Base-by-base conservation (phyloP, 2,329 filamentous ascomycete species). In the Balansia obtecta region DNA sequence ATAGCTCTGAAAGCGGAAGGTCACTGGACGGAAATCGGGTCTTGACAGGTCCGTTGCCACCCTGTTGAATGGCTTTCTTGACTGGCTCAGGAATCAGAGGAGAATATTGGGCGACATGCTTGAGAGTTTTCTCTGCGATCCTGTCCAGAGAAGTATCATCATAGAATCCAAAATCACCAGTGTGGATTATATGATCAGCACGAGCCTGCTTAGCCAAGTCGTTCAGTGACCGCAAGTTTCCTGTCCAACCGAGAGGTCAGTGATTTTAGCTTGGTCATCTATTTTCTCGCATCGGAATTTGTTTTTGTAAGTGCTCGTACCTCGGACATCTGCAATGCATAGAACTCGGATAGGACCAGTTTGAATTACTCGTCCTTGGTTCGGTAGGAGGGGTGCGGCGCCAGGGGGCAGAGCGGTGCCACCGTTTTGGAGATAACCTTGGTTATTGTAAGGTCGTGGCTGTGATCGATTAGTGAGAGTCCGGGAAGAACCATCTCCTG, bases 91-190 rank as follows among this genome's bases (percentile, higher is more conserved):
- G 79, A 57, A 98, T 87, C 59, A 98, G 77, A 18, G 93, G 93
- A 48, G 93, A 98, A 70, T 98, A 98, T 71, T 98, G 93, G 50
- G 91, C 91, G 58, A 98, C 93, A 71, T 98, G 93, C 72, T 95
- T 96, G 48, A 98, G 77, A 20, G 93, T 98, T 75, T 98, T 98
- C 70, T 98, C 93, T 40, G 93, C 93, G 72, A 98, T 97, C 63
- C 93, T 85, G 63, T 97, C 91, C 58, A 98, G 75, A 37, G 93
- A 98, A 50, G 85, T 88, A 61, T 95, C 86, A 68, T 98, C 93
- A 73, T 98, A 98, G 73, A 98, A 98, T 55, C 93, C 93, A 66
- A 98, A 98, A 68, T 98, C 93, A 68, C 93, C 93, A 18, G 93
- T 98, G 71, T 98, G 93, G 63, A 98, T 89, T 69, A 98, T 95